phyloP scores from a whole-genome alignment of 306 rosid species.

The Clitoria ternatea region DNA sequence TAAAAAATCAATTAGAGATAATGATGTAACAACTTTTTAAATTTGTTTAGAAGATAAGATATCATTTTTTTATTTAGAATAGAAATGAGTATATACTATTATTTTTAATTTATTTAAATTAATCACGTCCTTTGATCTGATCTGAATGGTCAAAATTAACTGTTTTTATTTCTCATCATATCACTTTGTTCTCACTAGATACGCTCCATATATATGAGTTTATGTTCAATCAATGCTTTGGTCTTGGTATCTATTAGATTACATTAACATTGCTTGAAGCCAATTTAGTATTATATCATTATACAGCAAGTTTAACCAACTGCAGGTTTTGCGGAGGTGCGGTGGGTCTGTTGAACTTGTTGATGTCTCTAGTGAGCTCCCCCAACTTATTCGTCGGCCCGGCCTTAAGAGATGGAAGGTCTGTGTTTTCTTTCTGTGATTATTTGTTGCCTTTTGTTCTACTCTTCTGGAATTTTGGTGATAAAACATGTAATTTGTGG shows the following conservation, averaged over 20 bases:
- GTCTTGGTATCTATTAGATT: neutral
- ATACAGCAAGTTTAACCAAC: neutral
- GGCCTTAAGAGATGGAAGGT: conserved; percentile 95
- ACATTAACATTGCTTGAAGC: neutral
- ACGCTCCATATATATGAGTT: too few species aligned
- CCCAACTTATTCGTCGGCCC: conserved; percentile 70
- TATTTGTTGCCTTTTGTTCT: neutral
- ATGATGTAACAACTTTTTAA: too few species aligned
- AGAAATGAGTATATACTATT: too few species aligned
- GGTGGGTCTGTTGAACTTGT: conserved; percentile 68
- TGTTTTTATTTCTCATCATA: too few species aligned
- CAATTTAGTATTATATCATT: conserved; percentile 3
- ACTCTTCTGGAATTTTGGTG: conserved; percentile 3
- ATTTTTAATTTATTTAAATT: too few species aligned
- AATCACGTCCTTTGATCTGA: too few species aligned
- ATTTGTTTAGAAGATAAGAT: too few species aligned
- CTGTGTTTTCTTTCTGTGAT: conserved; percentile 24
- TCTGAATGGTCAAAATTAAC: too few species aligned
- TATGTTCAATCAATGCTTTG: neutral
- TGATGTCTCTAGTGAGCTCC: conserved; percentile 76
- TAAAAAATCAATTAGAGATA: too few species aligned
- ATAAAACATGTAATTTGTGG: neutral
- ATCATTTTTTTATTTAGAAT: too few species aligned
- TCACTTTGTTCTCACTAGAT: too few species aligned
- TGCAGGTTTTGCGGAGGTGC: conserved; percentile 76